Percentiles rank a stretch among this genome's conserved stretches.
Evolutionary conservation across 1,284 basidiomycete genomes (phyloP).

Genomic region (Microbotryum silenes-acaulis): DNA sequence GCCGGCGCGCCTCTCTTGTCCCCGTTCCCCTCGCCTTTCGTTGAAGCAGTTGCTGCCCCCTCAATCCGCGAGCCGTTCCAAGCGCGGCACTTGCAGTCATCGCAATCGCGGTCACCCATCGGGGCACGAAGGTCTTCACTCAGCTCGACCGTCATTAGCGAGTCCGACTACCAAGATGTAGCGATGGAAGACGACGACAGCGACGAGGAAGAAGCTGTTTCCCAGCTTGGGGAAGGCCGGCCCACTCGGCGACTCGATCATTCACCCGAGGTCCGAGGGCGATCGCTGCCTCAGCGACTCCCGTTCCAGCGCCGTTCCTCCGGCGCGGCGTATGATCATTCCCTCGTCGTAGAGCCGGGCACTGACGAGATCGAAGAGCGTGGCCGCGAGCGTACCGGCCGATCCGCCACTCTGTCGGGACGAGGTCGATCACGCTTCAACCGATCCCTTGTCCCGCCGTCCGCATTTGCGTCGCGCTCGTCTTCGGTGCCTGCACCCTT

Average conservation of each 20-base stretch:
- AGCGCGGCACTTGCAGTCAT: conserved; percentile 20
- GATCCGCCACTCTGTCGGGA: not conserved
- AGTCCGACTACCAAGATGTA: conserved; percentile 10
- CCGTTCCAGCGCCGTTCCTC: conserved; percentile 15
- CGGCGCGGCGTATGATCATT: conserved; percentile 13
- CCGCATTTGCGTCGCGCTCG: conserved; percentile 12
- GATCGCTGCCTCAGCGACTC: not conserved
- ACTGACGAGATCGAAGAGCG: conserved; percentile 21
- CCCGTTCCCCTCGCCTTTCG: too few species aligned
- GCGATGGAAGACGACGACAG: conserved; percentile 11
- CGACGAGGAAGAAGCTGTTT: conserved; percentile 9
- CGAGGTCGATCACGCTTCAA: conserved; percentile 15
- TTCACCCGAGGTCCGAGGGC: not conserved
- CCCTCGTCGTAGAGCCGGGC: not conserved
- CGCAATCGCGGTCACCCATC: conserved; percentile 21
- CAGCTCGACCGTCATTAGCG: conserved; percentile 12
- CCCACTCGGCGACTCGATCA: not conserved
- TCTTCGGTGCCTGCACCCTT: conserved; percentile 20
- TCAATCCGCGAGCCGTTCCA: conserved; percentile 15
- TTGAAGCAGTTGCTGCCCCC: not conserved
- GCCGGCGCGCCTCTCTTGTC: too few species aligned
- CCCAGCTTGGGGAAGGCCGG: too few species aligned
- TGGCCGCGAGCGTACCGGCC: conserved; percentile 10
- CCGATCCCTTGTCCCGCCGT: conserved; percentile 9
- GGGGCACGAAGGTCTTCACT: conserved; percentile 7